Evolutionary conservation across 371 early-diverging fungal genomes (phyloP).

Genomic region (Pancytospora epiphaga): DNA sequence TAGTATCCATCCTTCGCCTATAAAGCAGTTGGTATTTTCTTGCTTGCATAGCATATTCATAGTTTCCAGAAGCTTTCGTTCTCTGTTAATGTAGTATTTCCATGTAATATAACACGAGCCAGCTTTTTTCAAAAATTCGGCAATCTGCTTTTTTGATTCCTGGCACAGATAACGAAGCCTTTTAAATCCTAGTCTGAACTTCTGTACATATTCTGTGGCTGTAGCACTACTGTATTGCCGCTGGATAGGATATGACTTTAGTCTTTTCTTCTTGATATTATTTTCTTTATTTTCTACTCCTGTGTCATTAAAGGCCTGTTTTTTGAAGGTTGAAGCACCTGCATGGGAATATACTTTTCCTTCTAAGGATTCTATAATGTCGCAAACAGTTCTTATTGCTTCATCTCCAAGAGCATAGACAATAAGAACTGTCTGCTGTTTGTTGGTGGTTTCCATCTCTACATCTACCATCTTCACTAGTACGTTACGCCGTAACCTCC

Average conservation of each 20-base stretch:
- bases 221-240: constrained; percentile 25
- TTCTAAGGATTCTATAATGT: constrained; percentile 53
- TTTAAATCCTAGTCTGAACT: constrained; percentile 33
- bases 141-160: not conserved
- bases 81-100: constrained; percentile 51
- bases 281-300: too few species aligned
- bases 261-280: too few species aligned
- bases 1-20: constrained; percentile 58
- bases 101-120: not conserved
- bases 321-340: too few species aligned
- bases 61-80: constrained; percentile 55
- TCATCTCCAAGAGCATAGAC: constrained; percentile 57
- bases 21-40: constrained; percentile 39
- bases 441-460: constrained; percentile 18
- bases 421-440: constrained; percentile 50
- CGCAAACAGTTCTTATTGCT: constrained; percentile 41
- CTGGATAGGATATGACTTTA: too few species aligned
- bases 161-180: not conserved
- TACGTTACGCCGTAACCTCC: constrained; percentile 54
- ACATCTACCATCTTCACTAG: constrained; percentile 46
- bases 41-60: constrained; percentile 45
- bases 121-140: constrained; percentile 25
- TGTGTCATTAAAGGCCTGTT: too few species aligned
- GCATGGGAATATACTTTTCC: constrained; percentile 41
- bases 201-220: constrained; percentile 44